phyloP scores from a whole-genome alignment of 805 yeast genomes.

The Yarrowia osloensis region DNA sequence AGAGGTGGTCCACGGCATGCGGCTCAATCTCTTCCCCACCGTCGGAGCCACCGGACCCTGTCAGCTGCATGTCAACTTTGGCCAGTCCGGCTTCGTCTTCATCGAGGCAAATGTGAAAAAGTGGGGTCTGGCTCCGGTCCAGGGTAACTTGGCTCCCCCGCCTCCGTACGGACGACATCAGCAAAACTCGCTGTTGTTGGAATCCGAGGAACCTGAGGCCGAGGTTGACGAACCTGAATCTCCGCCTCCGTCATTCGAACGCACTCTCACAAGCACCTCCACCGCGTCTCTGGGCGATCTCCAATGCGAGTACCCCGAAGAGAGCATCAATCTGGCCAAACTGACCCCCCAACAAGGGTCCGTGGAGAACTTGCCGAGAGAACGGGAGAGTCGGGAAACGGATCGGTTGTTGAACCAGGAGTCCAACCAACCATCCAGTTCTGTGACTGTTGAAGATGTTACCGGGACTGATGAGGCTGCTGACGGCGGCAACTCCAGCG shows the following conservation, averaged over 20 bases:
- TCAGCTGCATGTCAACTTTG: constrained; percentile 82
- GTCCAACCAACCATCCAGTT: background rate
- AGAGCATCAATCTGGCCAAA: constrained; percentile 16
- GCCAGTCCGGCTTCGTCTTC: constrained; percentile 85
- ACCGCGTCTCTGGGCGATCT: constrained; percentile 21
- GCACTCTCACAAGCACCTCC: constrained; percentile 8
- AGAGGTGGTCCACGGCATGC: constrained; percentile 71
- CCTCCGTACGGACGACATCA: constrained; percentile 85
- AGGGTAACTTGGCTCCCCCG: constrained; percentile 88
- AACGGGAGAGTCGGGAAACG: too few relatives aligned
- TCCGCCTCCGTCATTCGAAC: constrained; percentile 15
- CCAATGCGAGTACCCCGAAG: constrained; percentile 24
- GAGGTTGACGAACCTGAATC: constrained; percentile 1
- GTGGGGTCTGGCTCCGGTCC: constrained; percentile 93
- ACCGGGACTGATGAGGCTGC: background rate
- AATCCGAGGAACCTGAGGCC: constrained; percentile 12
- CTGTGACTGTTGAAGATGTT: constrained; percentile 4
- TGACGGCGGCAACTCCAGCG: background rate
- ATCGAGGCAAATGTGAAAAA: constrained; percentile 92
- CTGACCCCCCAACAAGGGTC: constrained; percentile 12
- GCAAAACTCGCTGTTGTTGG: constrained; percentile 64
- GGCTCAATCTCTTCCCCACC: constrained; percentile 76
- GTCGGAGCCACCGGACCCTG: constrained; percentile 84
- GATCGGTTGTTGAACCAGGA: too few relatives aligned
- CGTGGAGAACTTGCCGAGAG: background rate